Conservation (phyloP, 768 basidiomycete genomes). For the Pholiota molesta region DNA sequence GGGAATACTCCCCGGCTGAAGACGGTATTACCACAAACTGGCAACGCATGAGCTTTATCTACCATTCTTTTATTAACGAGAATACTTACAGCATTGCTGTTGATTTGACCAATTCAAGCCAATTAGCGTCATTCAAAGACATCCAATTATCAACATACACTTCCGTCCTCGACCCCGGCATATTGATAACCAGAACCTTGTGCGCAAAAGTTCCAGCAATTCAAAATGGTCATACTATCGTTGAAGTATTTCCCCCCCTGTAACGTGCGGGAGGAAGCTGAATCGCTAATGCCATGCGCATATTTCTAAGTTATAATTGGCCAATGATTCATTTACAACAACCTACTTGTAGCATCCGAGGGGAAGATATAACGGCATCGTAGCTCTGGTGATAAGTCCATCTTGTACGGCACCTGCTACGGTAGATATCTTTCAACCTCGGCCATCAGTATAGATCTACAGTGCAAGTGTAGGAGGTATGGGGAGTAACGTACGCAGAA, state of each 20-base stretch:
- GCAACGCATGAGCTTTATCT: not conserved
- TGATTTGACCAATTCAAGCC: no score
- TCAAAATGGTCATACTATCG: not conserved
- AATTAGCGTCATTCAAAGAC: not conserved
- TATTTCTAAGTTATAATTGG: not conserved
- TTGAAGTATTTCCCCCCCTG: not conserved
- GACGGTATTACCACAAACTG: not conserved
- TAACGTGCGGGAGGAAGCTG: not conserved
- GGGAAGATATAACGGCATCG: not conserved
- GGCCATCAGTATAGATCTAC: no score
- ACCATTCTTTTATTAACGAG: not conserved
- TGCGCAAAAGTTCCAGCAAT: not conserved
- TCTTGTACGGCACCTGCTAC: no score
- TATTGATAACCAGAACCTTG: not conserved
- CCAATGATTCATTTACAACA: not conserved
- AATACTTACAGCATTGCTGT: constrained; percentile 1
- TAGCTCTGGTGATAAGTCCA: no score
- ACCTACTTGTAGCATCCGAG: constrained; percentile 1
- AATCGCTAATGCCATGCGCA: not conserved
- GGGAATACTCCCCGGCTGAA: not conserved
- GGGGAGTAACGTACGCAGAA: no score
- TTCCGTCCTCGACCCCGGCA: not conserved
- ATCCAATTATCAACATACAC: not conserved
- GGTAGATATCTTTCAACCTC: no score
- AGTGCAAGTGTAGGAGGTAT: no score